Evolutionary conservation across 2,329 filamentous ascomycete genomes (phyloP).

Genomic region (Calonectria ilicicola): DNA sequence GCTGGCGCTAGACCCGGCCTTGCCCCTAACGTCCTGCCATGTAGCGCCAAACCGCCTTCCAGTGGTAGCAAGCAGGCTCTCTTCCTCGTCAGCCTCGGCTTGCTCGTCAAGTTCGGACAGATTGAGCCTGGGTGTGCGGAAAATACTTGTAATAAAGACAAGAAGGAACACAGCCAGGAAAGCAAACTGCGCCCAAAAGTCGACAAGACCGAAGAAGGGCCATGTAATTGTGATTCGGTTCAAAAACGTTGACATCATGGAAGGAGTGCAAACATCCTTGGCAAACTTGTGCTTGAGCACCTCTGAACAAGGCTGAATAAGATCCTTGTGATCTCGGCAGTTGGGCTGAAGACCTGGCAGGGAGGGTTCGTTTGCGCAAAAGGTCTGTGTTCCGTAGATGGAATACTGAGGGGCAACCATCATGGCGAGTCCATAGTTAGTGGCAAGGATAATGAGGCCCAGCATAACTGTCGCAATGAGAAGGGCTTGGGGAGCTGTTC

Average conservation of each 20-base stretch:
- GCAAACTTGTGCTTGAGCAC: slow-evolving; percentile 77
- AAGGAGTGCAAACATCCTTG: slow-evolving; percentile 87
- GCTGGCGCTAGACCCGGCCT: slow-evolving; percentile 32
- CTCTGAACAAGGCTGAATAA: slow-evolving; percentile 87
- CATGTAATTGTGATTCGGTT: slow-evolving; percentile 94
- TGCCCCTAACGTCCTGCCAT: slow-evolving; percentile 87
- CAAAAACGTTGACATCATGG: slow-evolving; percentile 90
- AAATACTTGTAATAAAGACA: slow-evolving; percentile 81
- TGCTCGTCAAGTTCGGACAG: slow-evolving; percentile 86
- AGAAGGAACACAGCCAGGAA: slow-evolving; percentile 88
- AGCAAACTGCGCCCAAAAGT: slow-evolving; percentile 96
- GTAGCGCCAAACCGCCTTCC: slow-evolving; percentile 85
- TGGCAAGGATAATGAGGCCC: slow-evolving; percentile 87
- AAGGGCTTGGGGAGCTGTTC: slow-evolving; percentile 91
- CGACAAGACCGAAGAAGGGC: slow-evolving; percentile 91
- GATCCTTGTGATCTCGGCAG: slow-evolving; percentile 77
- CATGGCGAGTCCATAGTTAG: slow-evolving; percentile 94
- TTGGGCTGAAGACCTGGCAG: slow-evolving; percentile 76
- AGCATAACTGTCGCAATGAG: slow-evolving; percentile 92
- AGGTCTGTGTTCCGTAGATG: slow-evolving; percentile 93
- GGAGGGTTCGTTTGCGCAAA: slow-evolving; percentile 80
- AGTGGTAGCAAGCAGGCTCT: slow-evolving; percentile 88
- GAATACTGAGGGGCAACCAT: slow-evolving; percentile 96
- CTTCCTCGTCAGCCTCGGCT: slow-evolving; percentile 91
- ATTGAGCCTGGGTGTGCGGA: slow-evolving; percentile 83